These are phyloP conservation scores for Raphanus raphanistrum DNA, from an alignment of 345 rosid species.

Conservation along the genomic window DNA sequence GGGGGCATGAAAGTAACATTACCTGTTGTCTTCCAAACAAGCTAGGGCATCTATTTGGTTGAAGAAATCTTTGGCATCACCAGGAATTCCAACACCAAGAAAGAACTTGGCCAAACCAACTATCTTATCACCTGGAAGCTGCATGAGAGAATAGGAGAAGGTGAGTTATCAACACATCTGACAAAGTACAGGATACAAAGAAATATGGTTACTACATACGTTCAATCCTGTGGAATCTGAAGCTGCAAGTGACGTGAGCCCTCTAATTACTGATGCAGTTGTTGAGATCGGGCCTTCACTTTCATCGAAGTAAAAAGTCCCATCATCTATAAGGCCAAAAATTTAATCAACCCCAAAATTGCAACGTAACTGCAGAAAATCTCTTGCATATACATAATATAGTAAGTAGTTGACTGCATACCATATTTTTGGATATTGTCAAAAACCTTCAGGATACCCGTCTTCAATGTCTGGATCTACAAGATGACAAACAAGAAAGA, in stretches of 20 bases:
- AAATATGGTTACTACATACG: constrained; percentile 43
- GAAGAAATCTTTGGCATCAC: constrained; percentile 83
- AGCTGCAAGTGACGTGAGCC: constrained; percentile 68
- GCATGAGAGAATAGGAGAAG: constrained; percentile 42
- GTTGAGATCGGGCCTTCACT: constrained; percentile 70
- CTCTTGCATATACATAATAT: neutral
- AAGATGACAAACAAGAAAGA: constrained; percentile 31
- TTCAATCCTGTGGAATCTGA: constrained; percentile 55
- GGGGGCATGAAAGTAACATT: constrained; percentile 34
- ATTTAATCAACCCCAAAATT: neutral
- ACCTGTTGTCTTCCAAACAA: constrained; percentile 78
- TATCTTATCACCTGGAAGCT: constrained; percentile 78
- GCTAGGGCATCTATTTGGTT: constrained; percentile 83
- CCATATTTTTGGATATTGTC: constrained; percentile 85
- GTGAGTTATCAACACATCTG: constrained; percentile 8
- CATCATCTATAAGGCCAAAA: constrained; percentile 62
- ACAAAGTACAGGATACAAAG: constrained; percentile 8
- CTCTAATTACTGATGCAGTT: constrained; percentile 81
- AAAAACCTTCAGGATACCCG: constrained; percentile 75
- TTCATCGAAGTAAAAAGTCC: constrained; percentile 73
- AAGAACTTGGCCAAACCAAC: constrained; percentile 87
- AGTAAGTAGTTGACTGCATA: constrained; percentile 33
- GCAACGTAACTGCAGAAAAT: neutral
- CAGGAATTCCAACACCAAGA: constrained; percentile 85
- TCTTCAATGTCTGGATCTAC: constrained; percentile 71